phyloP scores from a whole-genome alignment of 805 yeast species.

The Sporopachydermia lactativora region DNA sequence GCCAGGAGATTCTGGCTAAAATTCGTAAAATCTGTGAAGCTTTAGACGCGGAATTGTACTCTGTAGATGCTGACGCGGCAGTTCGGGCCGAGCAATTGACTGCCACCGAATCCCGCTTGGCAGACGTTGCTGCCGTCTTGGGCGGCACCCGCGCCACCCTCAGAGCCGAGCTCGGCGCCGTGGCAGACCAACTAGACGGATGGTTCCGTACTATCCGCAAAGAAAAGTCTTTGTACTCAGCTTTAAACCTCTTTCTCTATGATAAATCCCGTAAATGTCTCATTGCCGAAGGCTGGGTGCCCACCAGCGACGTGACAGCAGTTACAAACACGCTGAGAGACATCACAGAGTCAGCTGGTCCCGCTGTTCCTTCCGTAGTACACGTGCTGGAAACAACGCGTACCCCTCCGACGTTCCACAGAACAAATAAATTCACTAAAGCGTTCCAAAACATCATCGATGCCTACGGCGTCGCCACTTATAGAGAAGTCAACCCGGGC shows the following conservation, averaged over 20 bases:
- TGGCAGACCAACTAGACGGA: conserved; percentile 57
- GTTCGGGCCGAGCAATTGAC: conserved; percentile 22
- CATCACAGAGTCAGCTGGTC: conserved; percentile 35
- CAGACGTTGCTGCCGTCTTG: conserved; percentile 47
- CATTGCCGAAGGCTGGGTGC: conserved; percentile 96
- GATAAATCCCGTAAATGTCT: conserved; percentile 76
- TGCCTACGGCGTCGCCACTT: conserved; percentile 87
- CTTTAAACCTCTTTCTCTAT: conserved; percentile 67
- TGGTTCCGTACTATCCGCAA: conserved; percentile 62
- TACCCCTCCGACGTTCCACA: conserved; percentile 90
- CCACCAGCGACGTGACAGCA: conserved; percentile 56
- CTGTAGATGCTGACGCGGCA: conserved; percentile 35
- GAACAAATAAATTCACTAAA: conserved; percentile 85
- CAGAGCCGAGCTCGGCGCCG: conserved; percentile 61
- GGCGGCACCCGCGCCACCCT: conserved; percentile 54
- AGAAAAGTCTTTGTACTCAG: conserved; percentile 72
- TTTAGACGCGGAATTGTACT: conserved; percentile 66
- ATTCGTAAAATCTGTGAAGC: conserved; percentile 81
- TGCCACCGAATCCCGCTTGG: conserved; percentile 31
- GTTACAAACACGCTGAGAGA: conserved; percentile 55
- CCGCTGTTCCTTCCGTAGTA: conserved; percentile 32
- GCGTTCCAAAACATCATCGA: conserved; percentile 93
- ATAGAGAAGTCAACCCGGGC: conserved; percentile 93
- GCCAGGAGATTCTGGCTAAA: conserved; percentile 54
- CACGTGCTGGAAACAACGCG: conserved; percentile 56